Evolutionary conservation across 805 yeast species (phyloP), one percentile per base, ranked within the genome.

Genomic region (Starmera quercuum): DNA sequence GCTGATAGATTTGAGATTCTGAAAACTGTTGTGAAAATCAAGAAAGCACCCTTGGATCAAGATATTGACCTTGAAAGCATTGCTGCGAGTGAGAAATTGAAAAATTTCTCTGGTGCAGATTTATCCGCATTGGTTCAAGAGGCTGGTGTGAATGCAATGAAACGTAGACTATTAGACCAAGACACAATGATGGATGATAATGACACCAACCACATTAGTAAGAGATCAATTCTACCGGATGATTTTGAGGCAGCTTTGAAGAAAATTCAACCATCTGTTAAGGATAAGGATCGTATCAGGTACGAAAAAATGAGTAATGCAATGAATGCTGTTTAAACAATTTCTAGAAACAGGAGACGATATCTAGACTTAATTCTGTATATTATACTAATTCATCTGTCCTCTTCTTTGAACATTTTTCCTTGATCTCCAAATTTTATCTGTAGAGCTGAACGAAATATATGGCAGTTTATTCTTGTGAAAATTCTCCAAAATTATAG

Each of bases 91-190:
- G 80, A 73, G 40, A 71, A 88, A 46, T 83, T 95, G 60, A 68
- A 84, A 40, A 90, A 86, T 60, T 92, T 85, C 54, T 83, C 95
- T 4, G 98, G 98, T 53, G 98, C 98, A 0, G 98, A 92, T 66
- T 67, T 92, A 36, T 86, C 95, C 1, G 86, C 96, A 3, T 61
- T 92, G 37, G 90, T 84, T 2, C 71, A 96, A 49, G 97, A 92
- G 53, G 95, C 97, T n/a, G 87, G 95, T 45, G 92, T 87, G 6
- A 61, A 74, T 33, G 94, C 97, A 1, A 67, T 88, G 55, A 83
- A 86, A 54, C 75, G 78, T 55, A 78, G 71, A 46, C 79, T 83
- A 43, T 83, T 82, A 56, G 46, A 63, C 38, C 58, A 57, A n/a
- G 74, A 75, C 30, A 74, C 70, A 33, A 49, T 64, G 36, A 53